Evolutionary conservation across 2,329 filamentous ascomycete genomes (phyloP).

Genomic region (Ilyonectria robusta): DNA sequence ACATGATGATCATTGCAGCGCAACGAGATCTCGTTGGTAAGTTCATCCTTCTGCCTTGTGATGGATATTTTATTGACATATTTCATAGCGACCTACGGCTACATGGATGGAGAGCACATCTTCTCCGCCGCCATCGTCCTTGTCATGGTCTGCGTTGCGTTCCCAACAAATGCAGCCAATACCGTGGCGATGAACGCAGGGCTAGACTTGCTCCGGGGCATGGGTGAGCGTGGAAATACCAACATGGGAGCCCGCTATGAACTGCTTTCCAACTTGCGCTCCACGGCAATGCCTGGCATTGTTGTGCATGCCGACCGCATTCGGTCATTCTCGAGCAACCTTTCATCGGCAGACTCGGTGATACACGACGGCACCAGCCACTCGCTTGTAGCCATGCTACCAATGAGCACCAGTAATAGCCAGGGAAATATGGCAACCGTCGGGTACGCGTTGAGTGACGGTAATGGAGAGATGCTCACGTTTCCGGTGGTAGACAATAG

Average conservation of each 20-base stretch:
- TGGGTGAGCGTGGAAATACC: slow-evolving; percentile 22
- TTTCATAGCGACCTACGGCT: slow-evolving; percentile 66
- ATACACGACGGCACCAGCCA: not conserved
- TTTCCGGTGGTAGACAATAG: slow-evolving; percentile 50
- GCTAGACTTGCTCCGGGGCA: slow-evolving; percentile 5
- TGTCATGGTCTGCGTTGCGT: slow-evolving; percentile 68
- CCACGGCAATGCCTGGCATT: not conserved
- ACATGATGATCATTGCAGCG: slow-evolving; percentile 58
- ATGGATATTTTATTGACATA: not conserved
- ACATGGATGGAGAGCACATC: slow-evolving; percentile 70
- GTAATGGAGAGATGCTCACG: slow-evolving; percentile 25
- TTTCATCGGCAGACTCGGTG: not conserved
- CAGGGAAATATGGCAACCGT: not conserved
- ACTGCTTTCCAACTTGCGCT: slow-evolving; percentile 10
- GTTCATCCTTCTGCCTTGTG: slow-evolving; percentile 26
- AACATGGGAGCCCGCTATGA: slow-evolving; percentile 18
- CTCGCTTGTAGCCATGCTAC: not conserved
- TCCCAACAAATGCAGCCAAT: slow-evolving; percentile 61
- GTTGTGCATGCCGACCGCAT: not conserved
- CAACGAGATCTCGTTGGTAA: slow-evolving; percentile 65
- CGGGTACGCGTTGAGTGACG: not conserved
- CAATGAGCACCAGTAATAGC: not conserved
- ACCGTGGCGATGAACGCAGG: slow-evolving; percentile 60
- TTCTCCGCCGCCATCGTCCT: slow-evolving; percentile 69
- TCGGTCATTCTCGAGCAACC: not conserved